These are phyloP conservation scores for Ophiostoma ips DNA, from an alignment of 2,329 filamentous ascomycete genomes.

Conservation along the genomic window DNA sequence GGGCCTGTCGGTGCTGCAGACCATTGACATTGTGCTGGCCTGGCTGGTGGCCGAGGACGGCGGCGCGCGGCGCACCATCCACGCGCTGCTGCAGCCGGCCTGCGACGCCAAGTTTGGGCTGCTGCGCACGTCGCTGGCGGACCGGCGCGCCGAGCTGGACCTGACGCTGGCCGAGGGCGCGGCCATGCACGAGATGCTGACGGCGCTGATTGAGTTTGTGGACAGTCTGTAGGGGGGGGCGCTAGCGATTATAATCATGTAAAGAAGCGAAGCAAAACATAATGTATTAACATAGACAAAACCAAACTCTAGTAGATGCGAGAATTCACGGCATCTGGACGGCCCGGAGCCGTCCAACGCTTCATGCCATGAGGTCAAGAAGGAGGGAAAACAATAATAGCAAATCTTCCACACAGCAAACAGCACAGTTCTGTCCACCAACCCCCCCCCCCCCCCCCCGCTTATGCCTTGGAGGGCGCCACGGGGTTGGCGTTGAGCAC, in stretches of 20 bases:
- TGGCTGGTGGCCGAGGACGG: conserved; percentile 87
- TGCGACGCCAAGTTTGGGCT: conserved; percentile 30
- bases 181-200: conserved; percentile 42
- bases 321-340: neutral
- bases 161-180: conserved; percentile 41
- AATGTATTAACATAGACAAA: neutral
- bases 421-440: neutral
- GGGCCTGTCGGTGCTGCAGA: conserved; percentile 71
- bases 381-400: neutral
- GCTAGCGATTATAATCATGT: no score
- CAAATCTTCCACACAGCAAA: neutral
- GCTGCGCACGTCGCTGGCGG: conserved; percentile 54
- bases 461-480: conserved; percentile 21
- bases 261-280: neutral
- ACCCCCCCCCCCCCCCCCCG: neutral
- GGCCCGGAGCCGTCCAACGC: neutral
- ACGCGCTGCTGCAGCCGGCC: conserved; percentile 37
- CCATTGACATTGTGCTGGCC: conserved; percentile 69
- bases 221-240: conserved; percentile 10
- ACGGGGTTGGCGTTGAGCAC: conserved; percentile 73
- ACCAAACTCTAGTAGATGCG: neutral
- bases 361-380: neutral
- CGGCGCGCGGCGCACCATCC: conserved; percentile 54
- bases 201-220: conserved; percentile 37
- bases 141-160: conserved; percentile 36